These are phyloP conservation scores for Puccinia hordei DNA, from an alignment of 1,284 basidiomycete genomes.

Conservation along the genomic window DNA sequence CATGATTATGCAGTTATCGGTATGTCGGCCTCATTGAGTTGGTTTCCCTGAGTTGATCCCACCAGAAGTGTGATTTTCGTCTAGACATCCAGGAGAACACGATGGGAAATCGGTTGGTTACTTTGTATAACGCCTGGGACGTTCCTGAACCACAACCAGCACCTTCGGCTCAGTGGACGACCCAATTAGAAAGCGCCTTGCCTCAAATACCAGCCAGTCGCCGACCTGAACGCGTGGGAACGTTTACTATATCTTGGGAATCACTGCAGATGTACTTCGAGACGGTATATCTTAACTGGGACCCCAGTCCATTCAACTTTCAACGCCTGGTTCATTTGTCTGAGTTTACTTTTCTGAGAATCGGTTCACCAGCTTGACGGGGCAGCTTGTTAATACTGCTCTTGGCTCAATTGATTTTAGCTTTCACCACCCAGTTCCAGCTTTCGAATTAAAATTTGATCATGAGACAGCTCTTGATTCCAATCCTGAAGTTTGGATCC, in stretches of 20 bases:
- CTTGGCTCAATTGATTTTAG: slow-evolving; percentile 9
- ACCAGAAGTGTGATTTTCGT: background rate
- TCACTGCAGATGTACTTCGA: slow-evolving; percentile 48
- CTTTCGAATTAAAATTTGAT: slow-evolving; percentile 32
- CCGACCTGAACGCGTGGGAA: slow-evolving; percentile 28
- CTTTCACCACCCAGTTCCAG: slow-evolving; percentile 28
- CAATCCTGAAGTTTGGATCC: slow-evolving; percentile 42
- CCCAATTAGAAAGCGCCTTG: slow-evolving; percentile 22
- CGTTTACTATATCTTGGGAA: slow-evolving; percentile 49
- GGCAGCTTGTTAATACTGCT: background rate
- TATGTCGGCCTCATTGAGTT: background rate
- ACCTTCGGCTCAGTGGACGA: slow-evolving; percentile 18
- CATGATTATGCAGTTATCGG: slow-evolving; percentile 49
- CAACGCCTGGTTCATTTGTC: slow-evolving; percentile 46
- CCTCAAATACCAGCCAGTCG: slow-evolving; percentile 10
- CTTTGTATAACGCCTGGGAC: slow-evolving; percentile 48
- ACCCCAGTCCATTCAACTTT: slow-evolving; percentile 35
- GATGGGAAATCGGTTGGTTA: slow-evolving; percentile 31
- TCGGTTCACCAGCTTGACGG: background rate
- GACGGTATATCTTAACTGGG: slow-evolving; percentile 45
- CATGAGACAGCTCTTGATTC: background rate
- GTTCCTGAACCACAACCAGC: background rate
- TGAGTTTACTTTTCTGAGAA: background rate
- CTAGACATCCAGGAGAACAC: slow-evolving; percentile 39
- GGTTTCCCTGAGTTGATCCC: background rate